These are phyloP conservation scores for Notholithocarpus densiflorus DNA, from an alignment of 306 rosid species.

Conservation along the genomic window DNA sequence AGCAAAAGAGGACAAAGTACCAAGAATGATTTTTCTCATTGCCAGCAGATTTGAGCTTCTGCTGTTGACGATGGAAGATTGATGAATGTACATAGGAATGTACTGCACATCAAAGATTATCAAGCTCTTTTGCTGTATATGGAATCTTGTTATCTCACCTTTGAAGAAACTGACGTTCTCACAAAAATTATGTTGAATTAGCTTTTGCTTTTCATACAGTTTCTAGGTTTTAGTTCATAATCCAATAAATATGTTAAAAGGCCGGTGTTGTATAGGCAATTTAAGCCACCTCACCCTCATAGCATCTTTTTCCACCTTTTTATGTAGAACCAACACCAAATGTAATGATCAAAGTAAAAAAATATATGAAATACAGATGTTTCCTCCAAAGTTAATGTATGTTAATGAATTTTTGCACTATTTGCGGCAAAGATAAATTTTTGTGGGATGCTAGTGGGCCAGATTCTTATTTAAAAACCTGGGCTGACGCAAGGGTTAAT, in stretches of 20 bases:
- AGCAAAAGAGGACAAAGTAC: constrained; percentile 11
- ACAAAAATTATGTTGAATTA: constrained; percentile 1
- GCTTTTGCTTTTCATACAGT: constrained; percentile 30
- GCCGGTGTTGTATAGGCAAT: constrained; percentile 44
- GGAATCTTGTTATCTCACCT: constrained; percentile 16
- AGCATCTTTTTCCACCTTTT: neutral
- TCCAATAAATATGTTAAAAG: constrained; percentile 38
- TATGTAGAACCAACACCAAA: constrained; percentile 1
- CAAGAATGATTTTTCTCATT: constrained; percentile 18
- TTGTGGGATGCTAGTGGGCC: no score
- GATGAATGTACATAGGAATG: constrained; percentile 4
- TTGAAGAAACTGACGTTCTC: neutral
- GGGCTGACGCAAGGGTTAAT: no score
- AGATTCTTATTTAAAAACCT: no score
- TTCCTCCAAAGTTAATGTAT: neutral
- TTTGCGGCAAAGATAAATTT: no score
- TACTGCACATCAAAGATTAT: constrained; percentile 27
- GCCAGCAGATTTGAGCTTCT: constrained; percentile 22
- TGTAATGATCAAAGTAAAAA: constrained; percentile 27
- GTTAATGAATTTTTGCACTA: neutral
- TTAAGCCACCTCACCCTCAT: constrained; percentile 13
- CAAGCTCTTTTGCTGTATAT: constrained; percentile 25
- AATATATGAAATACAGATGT: constrained; percentile 19
- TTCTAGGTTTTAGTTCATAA: constrained; percentile 33
- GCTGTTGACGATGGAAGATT: constrained; percentile 18